phyloP scores from a whole-genome alignment of 2,329 filamentous ascomycete genomes.

The Curvularia lunata region DNA sequence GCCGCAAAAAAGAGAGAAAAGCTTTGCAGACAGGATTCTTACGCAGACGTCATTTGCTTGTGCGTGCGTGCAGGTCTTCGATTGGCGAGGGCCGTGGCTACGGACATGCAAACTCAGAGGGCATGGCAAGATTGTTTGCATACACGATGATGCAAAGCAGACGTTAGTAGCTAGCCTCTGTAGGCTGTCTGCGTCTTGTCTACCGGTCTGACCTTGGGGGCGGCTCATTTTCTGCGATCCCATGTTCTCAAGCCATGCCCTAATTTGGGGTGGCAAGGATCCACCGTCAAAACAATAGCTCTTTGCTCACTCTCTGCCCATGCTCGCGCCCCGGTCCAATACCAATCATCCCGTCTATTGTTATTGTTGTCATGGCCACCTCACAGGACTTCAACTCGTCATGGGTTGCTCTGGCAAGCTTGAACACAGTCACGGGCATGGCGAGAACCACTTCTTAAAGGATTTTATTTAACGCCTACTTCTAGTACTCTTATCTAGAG shows the following conservation, averaged over 20 bases:
- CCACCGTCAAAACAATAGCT: constrained; percentile 1
- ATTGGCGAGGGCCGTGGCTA: neutral
- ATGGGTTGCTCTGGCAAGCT: neutral
- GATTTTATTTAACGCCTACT: neutral
- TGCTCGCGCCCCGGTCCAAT: neutral
- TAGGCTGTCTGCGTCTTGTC: neutral
- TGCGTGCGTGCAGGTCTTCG: neutral
- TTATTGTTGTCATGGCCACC: neutral
- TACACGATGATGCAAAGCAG: neutral
- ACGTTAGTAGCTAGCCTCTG: neutral
- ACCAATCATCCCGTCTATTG: neutral
- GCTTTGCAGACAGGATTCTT: neutral
- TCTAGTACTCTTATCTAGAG: neutral
- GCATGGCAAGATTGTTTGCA: neutral
- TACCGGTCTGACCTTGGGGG: constrained; percentile 1
- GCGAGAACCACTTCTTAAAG: neutral
- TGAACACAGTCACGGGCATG: neutral
- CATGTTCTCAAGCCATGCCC: neutral
- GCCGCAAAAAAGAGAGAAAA: constrained; percentile 13
- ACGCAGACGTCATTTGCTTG: neutral
- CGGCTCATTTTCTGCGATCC: neutral
- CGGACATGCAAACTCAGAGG: too few relatives aligned
- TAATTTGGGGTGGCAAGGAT: neutral
- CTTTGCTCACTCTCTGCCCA: neutral
- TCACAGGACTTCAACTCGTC: neutral